Conservation (phyloP, 306 rosid species). For the Gastrolobium bilobum region DNA sequence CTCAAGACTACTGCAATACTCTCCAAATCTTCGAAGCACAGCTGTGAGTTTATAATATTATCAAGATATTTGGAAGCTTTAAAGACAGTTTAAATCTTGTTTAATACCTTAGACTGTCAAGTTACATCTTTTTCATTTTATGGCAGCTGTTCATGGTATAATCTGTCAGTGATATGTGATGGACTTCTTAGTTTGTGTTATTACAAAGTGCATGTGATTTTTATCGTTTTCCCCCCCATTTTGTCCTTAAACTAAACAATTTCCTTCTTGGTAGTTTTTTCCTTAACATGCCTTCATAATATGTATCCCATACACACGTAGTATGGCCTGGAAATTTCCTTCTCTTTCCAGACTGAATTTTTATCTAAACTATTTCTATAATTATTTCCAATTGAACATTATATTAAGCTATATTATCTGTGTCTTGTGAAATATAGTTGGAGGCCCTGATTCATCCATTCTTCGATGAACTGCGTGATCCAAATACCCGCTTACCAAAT, state of each 20-base stretch:
- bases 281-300: constrained; percentile 1
- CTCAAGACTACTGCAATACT: constrained; percentile 86
- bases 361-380: constrained; percentile 2
- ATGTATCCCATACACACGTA: constrained; percentile 8
- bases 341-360: neutral
- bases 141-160: constrained; percentile 18
- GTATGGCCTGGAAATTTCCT: neutral
- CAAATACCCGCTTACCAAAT: constrained; percentile 77
- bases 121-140: constrained; percentile 14
- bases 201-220: constrained; percentile 23
- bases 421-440: constrained; percentile 59
- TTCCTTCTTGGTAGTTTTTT: neutral
- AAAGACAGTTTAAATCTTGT: neutral
- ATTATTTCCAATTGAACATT: neutral
- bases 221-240: neutral
- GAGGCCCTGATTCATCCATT: constrained; percentile 87
- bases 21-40: constrained; percentile 91
- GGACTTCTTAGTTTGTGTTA: neutral
- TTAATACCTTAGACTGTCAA: neutral
- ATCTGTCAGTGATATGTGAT: constrained; percentile 5
- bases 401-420: neutral
- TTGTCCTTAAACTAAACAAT: neutral
- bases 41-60: constrained; percentile 70
- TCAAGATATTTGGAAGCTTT: constrained; percentile 3
- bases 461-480: constrained; percentile 86